Base-by-base conservation (phyloP, 2,329 filamentous ascomycete genomes). In the Xylaria multiplex region DNA sequence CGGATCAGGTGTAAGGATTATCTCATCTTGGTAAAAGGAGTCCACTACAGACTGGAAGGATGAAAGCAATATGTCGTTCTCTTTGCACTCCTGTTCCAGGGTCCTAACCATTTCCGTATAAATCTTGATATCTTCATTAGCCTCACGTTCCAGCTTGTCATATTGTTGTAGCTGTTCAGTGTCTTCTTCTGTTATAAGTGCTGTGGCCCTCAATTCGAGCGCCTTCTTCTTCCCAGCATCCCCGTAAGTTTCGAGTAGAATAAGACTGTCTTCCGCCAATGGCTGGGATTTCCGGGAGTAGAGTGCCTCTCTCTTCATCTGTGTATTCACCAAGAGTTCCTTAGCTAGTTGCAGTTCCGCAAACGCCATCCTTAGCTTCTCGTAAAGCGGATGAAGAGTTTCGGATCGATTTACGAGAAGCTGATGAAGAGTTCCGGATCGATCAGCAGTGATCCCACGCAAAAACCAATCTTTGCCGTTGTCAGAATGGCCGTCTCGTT, bases 331-430 rank as follows among this genome's bases (percentile, higher is more conserved):
- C 40, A 80, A 74, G n/a, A 83, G 79, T 64, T 87, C 84, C 55
- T 77, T 79, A 14, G 82, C 82, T 35, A 83, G 77, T 50, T 82
- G 78, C n/a, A 83, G 74, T 19, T 85, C 81, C 1, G 78, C 80
- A 9, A 83, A 78, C 1, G 79, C 78, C 13, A 79, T 77, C 16
- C 82, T 77, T 6, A 86, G 77, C 19, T 80, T 74, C 11, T 76
- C 69, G 68, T 85, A 86, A 2, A 83, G 74, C 2, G 84, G 84
- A 66, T 86, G 84, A 1, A 81, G 72, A 45, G 82, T 81, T 60
- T 81, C 79, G 0, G 72, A 67, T 4, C 75, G 72, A 24, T 77
- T 19, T 19, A 19, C 19, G 19, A 19, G 19, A 2, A 83, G 74
- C 2, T 84, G 84, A 66, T 86, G 84, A 1, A 81, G 72, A 45